Evolutionary conservation across 2,329 filamentous ascomycete genomes (phyloP).

Genomic region (Calonectria pseudoreteaudii): DNA sequence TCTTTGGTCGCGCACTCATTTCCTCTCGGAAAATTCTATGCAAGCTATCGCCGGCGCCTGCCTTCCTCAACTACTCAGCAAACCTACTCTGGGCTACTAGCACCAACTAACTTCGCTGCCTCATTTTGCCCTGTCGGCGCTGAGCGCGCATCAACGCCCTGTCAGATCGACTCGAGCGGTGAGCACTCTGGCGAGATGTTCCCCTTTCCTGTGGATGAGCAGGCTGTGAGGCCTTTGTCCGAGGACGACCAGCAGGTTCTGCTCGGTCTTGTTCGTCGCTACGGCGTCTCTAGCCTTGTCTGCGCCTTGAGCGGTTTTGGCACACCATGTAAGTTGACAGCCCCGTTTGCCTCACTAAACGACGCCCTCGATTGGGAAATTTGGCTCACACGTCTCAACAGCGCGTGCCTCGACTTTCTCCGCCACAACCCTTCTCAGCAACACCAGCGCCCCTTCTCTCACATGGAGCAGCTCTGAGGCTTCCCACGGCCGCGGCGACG

Average conservation of each 20-base stretch:
- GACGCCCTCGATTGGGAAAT: not conserved
- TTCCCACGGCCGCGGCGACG: slow-evolving; percentile 54
- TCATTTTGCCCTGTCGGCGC: slow-evolving; percentile 28
- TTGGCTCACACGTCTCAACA: slow-evolving; percentile 36
- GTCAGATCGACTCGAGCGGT: slow-evolving; percentile 28
- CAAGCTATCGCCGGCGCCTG: slow-evolving; percentile 32
- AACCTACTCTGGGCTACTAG: slow-evolving; percentile 10
- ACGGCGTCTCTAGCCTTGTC: slow-evolving; percentile 52
- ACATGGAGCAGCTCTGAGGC: slow-evolving; percentile 56
- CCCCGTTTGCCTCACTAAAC: not conserved
- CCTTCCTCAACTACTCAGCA: slow-evolving; percentile 23
- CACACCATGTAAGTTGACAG: slow-evolving; percentile 49
- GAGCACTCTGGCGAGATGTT: slow-evolving; percentile 46
- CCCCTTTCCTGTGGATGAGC: slow-evolving; percentile 50
- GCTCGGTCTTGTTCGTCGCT: slow-evolving; percentile 51
- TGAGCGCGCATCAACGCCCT: slow-evolving; percentile 41
- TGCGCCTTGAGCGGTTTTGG: slow-evolving; percentile 51
- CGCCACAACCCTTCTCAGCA: slow-evolving; percentile 55
- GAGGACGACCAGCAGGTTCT: slow-evolving; percentile 55
- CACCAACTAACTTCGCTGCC: slow-evolving; percentile 22
- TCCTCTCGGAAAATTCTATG: slow-evolving; percentile 22
- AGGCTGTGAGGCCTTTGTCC: slow-evolving; percentile 49
- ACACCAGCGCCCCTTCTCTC: slow-evolving; percentile 54
- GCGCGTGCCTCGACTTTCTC: slow-evolving; percentile 55
- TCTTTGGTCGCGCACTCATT: not conserved